Evolutionary conservation across 169 alveolate species (phyloP).

Genomic region (Plasmodium knowlesi): DNA sequence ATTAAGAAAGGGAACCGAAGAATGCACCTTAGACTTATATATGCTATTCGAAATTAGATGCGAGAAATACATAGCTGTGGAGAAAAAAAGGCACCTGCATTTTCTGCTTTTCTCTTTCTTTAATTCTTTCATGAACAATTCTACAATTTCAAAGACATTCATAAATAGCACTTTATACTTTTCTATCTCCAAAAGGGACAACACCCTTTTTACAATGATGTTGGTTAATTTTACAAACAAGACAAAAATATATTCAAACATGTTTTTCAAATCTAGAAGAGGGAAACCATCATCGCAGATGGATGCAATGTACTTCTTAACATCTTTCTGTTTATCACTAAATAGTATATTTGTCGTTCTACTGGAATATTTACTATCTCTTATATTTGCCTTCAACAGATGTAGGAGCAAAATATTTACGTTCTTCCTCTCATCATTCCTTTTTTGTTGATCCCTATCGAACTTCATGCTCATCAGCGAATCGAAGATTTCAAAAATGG

Average conservation of each 20-base stretch:
- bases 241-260: slow-evolving; percentile 54
- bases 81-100: slow-evolving; percentile 11
- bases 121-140: slow-evolving; percentile 58
- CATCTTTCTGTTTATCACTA: slow-evolving; percentile 34
- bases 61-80: slow-evolving; percentile 47
- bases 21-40: slow-evolving; percentile 40
- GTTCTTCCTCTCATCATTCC: slow-evolving; percentile 33
- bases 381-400: slow-evolving; percentile 45
- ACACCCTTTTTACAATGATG: slow-evolving; percentile 31
- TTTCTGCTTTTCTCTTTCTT: slow-evolving; percentile 40
- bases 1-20: slow-evolving; percentile 27
- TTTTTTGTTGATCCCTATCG: background rate
- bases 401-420: slow-evolving; percentile 13
- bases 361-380: slow-evolving; percentile 20
- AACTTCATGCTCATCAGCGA: slow-evolving; percentile 33
- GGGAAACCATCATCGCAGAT: slow-evolving; percentile 34
- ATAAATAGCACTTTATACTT: slow-evolving; percentile 40
- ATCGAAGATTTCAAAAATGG: slow-evolving; percentile 48
- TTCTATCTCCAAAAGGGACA: slow-evolving; percentile 21
- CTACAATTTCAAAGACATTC: slow-evolving; percentile 40
- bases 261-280: slow-evolving; percentile 14
- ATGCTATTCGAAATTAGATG: slow-evolving; percentile 36
- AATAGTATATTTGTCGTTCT: slow-evolving; percentile 36
- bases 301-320: slow-evolving; percentile 24
- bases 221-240: slow-evolving; percentile 57